Conservation (phyloP, 331 rosid genomes). For the Prunus yedoensis region DNA sequence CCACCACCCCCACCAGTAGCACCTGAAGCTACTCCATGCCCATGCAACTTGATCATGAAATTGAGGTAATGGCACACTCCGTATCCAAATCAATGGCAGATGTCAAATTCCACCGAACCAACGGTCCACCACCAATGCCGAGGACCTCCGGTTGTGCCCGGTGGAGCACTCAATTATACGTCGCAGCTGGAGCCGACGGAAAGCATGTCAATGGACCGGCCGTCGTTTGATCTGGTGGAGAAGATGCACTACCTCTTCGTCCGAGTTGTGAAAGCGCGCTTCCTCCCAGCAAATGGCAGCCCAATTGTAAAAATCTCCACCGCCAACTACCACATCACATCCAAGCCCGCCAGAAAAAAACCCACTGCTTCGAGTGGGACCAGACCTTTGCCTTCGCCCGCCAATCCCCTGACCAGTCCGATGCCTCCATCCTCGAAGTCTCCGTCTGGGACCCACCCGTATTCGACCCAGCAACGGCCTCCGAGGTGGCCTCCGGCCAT, state of each 20-base stretch:
- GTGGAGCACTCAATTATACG: slow-evolving; percentile 20
- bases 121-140: slow-evolving; percentile 50
- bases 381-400: slow-evolving; percentile 80
- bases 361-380: slow-evolving; percentile 72
- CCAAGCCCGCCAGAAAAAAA: slow-evolving; percentile 62
- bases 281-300: slow-evolving; percentile 47
- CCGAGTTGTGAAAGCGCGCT: slow-evolving; percentile 66
- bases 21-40: not conserved
- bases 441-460: slow-evolving; percentile 55
- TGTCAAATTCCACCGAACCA: slow-evolving; percentile 34
- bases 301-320: slow-evolving; percentile 61
- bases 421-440: slow-evolving; percentile 58
- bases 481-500: slow-evolving; percentile 28
- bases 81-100: slow-evolving; percentile 35
- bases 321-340: slow-evolving; percentile 40
- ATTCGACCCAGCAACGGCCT: not conserved
- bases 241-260: slow-evolving; percentile 94
- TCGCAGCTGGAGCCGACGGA: slow-evolving; percentile 35
- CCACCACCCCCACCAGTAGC: not conserved
- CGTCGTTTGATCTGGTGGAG: slow-evolving; percentile 82
- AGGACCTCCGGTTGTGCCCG: slow-evolving; percentile 15
- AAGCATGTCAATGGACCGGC: too few species aligned
- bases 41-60: slow-evolving; percentile 7
- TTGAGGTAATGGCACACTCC: slow-evolving; percentile 21
- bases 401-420: slow-evolving; percentile 49